These are phyloP conservation scores for Ploettnerulaceae sp. DNA, from an alignment of 2,329 filamentous ascomycete species.

Conservation along the genomic window DNA sequence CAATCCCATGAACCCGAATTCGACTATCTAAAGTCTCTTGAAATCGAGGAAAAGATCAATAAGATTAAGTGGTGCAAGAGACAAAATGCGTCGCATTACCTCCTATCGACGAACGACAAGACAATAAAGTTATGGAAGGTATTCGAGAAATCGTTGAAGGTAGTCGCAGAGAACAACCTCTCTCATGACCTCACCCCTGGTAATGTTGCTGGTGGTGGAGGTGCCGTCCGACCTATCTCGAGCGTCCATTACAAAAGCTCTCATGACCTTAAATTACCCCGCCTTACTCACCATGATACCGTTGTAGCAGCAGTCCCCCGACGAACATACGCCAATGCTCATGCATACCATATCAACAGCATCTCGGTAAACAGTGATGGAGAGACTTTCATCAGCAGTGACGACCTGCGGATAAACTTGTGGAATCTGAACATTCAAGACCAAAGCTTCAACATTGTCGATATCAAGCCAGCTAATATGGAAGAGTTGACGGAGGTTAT, in stretches of 20 bases:
- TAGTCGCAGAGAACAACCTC: slow-evolving; percentile 97
- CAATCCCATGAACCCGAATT: slow-evolving; percentile 99
- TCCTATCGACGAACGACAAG: slow-evolving; percentile 98
- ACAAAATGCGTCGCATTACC: slow-evolving; percentile 97
- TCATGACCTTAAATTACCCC: slow-evolving; percentile 83
- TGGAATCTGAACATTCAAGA: slow-evolving; percentile 99
- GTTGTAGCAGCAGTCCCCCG: slow-evolving; percentile 95
- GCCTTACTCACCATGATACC: slow-evolving; percentile 96
- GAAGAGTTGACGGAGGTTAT: slow-evolving; percentile 99
- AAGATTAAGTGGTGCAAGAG: slow-evolving; percentile 99
- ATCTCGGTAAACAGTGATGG: slow-evolving; percentile 99
- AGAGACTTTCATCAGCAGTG: slow-evolving; percentile 98
- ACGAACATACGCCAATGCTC: slow-evolving; percentile 94
- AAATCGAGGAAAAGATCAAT: slow-evolving; percentile 99
- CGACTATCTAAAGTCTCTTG: slow-evolving; percentile 97
- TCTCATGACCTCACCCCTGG: slow-evolving; percentile 87
- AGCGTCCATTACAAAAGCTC: slow-evolving; percentile 73
- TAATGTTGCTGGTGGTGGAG: slow-evolving; percentile 65
- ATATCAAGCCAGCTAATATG: slow-evolving; percentile 99
- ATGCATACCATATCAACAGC: slow-evolving; percentile 99
- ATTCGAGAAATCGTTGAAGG: slow-evolving; percentile 98
- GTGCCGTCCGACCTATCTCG: slow-evolving; percentile 67
- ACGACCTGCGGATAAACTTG: slow-evolving; percentile 94
- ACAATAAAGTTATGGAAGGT: slow-evolving; percentile 99
- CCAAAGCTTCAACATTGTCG: slow-evolving; percentile 99